Percentiles rank a stretch among this genome's conserved stretches.
Evolutionary conservation across 805 yeast genomes (phyloP).

Genomic region (Yarrowia phangngaensis): DNA sequence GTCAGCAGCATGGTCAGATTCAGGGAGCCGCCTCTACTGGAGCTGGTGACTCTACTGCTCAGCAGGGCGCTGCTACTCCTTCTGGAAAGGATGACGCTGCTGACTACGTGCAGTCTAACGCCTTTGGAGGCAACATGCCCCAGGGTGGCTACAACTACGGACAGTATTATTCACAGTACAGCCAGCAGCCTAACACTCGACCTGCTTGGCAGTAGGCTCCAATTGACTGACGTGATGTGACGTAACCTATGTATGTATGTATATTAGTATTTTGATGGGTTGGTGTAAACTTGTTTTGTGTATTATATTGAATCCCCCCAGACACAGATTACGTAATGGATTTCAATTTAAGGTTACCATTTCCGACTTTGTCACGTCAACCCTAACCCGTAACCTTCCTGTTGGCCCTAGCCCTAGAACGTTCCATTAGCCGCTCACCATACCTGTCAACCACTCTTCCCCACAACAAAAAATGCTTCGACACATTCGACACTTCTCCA

Average conservation of each 20-base stretch:
- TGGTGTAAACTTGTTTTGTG: no score
- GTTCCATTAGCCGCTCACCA: no score
- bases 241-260: conserved; percentile 5
- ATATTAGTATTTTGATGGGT: conserved; percentile 25
- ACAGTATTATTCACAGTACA: conserved; percentile 25
- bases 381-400: no score
- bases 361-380: no score
- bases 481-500: conserved; percentile 24
- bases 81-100: conserved; percentile 15
- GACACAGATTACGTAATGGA: no score
- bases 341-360: no score
- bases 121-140: conserved; percentile 24
- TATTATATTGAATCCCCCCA: no score
- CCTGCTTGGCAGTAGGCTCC: conserved; percentile 23
- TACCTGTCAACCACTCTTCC: no score
- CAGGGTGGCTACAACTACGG: conserved; percentile 26
- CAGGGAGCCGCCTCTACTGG: conserved; percentile 1
- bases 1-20: conserved; percentile 10
- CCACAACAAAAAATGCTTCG: conserved; percentile 6
- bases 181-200: conserved; percentile 25
- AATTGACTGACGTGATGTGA: no score
- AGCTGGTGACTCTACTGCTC: conserved; percentile 1
- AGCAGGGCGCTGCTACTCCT: conserved; percentile 7
- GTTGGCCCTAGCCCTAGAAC: no score
- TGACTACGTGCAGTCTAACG: conserved; percentile 9